A percentile compares a stretch with the other conserved stretches of the same genome.
These are phyloP conservation scores for Persicaria maculosa DNA, from an alignment of 148 eudicot species.

Conservation along the genomic window DNA sequence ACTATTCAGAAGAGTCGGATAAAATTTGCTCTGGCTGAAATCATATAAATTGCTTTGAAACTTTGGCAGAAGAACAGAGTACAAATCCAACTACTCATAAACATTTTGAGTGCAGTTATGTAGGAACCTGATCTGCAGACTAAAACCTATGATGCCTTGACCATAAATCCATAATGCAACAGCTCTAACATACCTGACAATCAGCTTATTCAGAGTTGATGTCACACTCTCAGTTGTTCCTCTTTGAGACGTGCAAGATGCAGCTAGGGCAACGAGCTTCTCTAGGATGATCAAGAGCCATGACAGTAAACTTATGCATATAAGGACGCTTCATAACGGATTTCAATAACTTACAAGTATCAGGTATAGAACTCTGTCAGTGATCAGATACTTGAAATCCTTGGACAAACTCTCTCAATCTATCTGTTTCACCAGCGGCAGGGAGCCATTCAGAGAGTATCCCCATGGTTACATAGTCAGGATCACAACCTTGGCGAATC, in stretches of 20 bases:
- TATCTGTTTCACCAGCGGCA: constrained; percentile 56
- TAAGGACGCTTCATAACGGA: too few species aligned
- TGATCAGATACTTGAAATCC: constrained; percentile 19
- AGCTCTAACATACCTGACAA: not conserved
- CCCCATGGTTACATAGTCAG: constrained; percentile 72
- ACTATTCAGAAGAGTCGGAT: not conserved
- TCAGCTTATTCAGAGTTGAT: not conserved
- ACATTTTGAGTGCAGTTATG: not conserved
- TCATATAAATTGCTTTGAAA: not conserved
- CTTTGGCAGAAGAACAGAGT: not conserved
- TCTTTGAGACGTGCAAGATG: too few species aligned
- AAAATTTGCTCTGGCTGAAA: not conserved
- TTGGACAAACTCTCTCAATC: constrained; percentile 44
- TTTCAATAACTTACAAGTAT: too few species aligned
- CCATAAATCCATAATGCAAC: not conserved
- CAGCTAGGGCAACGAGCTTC: too few species aligned
- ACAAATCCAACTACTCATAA: not conserved
- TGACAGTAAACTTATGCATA: too few species aligned
- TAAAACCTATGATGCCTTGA: not conserved
- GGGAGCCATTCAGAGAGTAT: constrained; percentile 71
- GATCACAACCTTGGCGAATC: constrained; percentile 56
- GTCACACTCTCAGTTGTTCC: too few species aligned
- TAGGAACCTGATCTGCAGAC: not conserved
- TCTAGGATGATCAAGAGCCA: too few species aligned
- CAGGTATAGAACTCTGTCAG: not conserved